A percentile compares a stretch with the other conserved stretches of the same genome.
Evolutionary conservation across 352 stramenopile species (phyloP).

Genomic region (Pythium dissotocum): DNA sequence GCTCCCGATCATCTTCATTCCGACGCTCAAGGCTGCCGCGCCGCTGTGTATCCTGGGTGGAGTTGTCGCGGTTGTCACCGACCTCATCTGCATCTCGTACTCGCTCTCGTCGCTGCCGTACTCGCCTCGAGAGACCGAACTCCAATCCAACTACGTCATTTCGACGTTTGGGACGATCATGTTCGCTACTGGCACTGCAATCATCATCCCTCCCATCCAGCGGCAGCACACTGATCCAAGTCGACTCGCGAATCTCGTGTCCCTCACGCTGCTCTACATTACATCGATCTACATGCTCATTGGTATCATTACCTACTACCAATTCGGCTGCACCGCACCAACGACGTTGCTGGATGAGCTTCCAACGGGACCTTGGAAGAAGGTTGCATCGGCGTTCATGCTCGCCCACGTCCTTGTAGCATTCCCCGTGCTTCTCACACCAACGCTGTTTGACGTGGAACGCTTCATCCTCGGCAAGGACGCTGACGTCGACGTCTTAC

Average conservation of each 20-base stretch:
- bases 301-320: slow-evolving; percentile 65
- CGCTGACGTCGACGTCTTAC: slow-evolving; percentile 51
- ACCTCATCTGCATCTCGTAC: slow-evolving; percentile 55
- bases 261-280: slow-evolving; percentile 67
- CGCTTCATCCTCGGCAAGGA: slow-evolving; percentile 63
- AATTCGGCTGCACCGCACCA: slow-evolving; percentile 68
- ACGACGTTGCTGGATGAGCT: slow-evolving; percentile 59
- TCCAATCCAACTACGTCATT: slow-evolving; percentile 40
- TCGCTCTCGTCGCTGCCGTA: slow-evolving; percentile 41
- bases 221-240: slow-evolving; percentile 52
- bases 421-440: slow-evolving; percentile 63
- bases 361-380: slow-evolving; percentile 34
- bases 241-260: slow-evolving; percentile 57
- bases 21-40: slow-evolving; percentile 50
- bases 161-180: slow-evolving; percentile 73
- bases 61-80: slow-evolving; percentile 45
- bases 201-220: slow-evolving; percentile 69
- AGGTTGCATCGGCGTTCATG: slow-evolving; percentile 45
- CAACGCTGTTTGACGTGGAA: slow-evolving; percentile 68
- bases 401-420: slow-evolving; percentile 61
- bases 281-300: slow-evolving; percentile 74
- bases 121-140: slow-evolving; percentile 52
- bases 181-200: slow-evolving; percentile 64
- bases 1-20: slow-evolving; percentile 62
- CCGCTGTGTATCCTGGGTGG: slow-evolving; percentile 54